Base-by-base conservation (phyloP, 2,329 filamentous ascomycete species). In the Byssochlamys sp. region DNA sequence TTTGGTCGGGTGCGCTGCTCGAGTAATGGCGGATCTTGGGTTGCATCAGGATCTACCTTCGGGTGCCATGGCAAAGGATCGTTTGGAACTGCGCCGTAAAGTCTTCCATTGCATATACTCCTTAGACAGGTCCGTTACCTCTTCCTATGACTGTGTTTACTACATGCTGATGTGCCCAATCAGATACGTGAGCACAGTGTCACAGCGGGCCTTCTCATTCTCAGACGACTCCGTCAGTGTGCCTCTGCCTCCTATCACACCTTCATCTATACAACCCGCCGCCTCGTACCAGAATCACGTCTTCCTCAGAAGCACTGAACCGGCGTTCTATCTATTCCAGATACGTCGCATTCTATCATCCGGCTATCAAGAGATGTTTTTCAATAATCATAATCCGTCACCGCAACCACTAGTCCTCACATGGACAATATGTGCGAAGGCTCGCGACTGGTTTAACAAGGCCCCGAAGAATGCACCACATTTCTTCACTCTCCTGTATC, bases 21-120 rank as follows among this genome's bases (percentile, higher is more conserved):
- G 92, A 58, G 89, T 91, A 4, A 85, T 92, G 67, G 83, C 96
- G 25, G 94, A 99, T 74, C 77, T 96, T 29, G 94, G 94, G 6
- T 85, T 95, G 58, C 94, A 97, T 71, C 92, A 96, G 73, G 92
- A 97, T 64, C 90, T 91, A 2, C 87, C 89, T 0, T 80, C 82
- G 57, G 85, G 87, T 60, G 81, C 87, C 14, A 76, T 84, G 28
- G 81, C 86, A 10, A 84, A 90, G 58, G 77, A 82, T 2, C 83
- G 85, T 52, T 76, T 96, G 11, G 89, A 96, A 63, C 79, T 90
- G 59, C 84, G 92, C 55, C 84, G 92, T 55, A 85, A 87, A 63
- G 87, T 95, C 1, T 97, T 95, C 68, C 91, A 95, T 72, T 95
- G 89, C 68, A 87, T 94, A 3, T 96, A 96, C 71, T 85, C 89